phyloP scores from a whole-genome alignment of 345 rosid species.

The Noccaea caerulescens region DNA sequence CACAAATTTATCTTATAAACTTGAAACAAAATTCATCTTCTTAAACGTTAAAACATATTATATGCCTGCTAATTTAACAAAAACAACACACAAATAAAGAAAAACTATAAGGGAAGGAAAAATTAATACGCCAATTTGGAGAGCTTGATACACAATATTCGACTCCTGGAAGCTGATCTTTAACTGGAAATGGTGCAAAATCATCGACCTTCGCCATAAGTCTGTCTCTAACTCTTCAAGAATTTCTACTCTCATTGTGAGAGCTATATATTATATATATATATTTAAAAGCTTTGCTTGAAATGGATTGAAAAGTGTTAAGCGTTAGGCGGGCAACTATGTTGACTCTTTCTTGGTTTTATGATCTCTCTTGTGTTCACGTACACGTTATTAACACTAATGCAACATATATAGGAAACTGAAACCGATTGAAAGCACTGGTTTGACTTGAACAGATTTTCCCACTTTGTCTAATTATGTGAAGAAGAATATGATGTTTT shows the following conservation, averaged over 20 bases:
- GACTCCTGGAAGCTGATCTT: slow-evolving; percentile 88
- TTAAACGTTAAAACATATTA: neutral
- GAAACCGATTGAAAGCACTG: slow-evolving; percentile 18
- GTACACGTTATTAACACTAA: slow-evolving; percentile 38
- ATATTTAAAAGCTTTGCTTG: slow-evolving; percentile 20
- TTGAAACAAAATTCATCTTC: no score
- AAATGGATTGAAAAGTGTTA: slow-evolving; percentile 24
- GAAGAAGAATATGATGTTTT: slow-evolving; percentile 20
- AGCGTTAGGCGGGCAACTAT: slow-evolving; percentile 45
- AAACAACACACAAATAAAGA: neutral
- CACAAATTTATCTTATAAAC: neutral
- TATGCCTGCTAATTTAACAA: neutral
- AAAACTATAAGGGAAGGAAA: neutral
- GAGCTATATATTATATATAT: neutral
- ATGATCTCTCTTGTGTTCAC: slow-evolving; percentile 34
- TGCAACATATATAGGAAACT: slow-evolving; percentile 3
- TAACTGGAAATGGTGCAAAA: slow-evolving; percentile 73
- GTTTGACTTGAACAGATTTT: slow-evolving; percentile 17
- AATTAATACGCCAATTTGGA: slow-evolving; percentile 75
- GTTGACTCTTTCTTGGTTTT: slow-evolving; percentile 37
- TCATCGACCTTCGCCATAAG: slow-evolving; percentile 64
- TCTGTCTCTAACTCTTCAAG: slow-evolving; percentile 9
- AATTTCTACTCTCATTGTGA: slow-evolving; percentile 7
- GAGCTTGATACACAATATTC: slow-evolving; percentile 74
- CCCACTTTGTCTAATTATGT: slow-evolving; percentile 8